Evolutionary conservation across 805 yeast species (phyloP).

Genomic region (Metschnikowia borealis): DNA sequence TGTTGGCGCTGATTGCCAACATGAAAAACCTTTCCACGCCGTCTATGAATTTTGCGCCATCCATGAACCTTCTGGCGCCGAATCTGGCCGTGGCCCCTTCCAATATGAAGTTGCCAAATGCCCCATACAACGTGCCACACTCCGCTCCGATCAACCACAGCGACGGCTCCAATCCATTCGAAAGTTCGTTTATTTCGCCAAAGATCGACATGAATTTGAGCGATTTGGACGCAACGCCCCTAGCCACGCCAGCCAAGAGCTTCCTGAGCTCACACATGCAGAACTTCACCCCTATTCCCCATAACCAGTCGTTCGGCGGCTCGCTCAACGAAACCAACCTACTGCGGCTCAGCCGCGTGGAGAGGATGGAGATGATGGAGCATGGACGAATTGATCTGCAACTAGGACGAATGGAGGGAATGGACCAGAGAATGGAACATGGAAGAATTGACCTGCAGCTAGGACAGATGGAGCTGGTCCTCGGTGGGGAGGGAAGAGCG

Average conservation of each 20-base stretch:
- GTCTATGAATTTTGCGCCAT: too few species aligned
- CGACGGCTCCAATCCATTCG: slow-evolving; percentile 13
- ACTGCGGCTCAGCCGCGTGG: neutral
- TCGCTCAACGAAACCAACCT: slow-evolving; percentile 8
- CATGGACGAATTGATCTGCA: neutral
- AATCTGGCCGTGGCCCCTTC: neutral
- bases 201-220: slow-evolving; percentile 5
- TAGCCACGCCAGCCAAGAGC: slow-evolving; percentile 14
- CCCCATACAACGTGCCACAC: neutral
- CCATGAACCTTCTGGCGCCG: neutral
- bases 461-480: neutral
- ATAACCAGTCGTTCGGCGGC: slow-evolving; percentile 16
- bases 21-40: slow-evolving; percentile 9
- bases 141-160: neutral
- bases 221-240: slow-evolving; percentile 16
- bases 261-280: slow-evolving; percentile 1
- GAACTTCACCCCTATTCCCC: slow-evolving; percentile 17
- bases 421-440: too few species aligned
- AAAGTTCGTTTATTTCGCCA: slow-evolving; percentile 12
- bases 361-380: too few species aligned
- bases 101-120: neutral
- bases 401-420: neutral
- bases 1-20: slow-evolving; percentile 17
- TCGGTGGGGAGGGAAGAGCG: neutral
- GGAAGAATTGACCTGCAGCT: neutral